A percentile compares a stretch with the other conserved stretches of the same genome.
phyloP scores from a whole-genome alignment of 2,329 filamentous ascomycete genomes.

The Clonostachys byssicola region DNA sequence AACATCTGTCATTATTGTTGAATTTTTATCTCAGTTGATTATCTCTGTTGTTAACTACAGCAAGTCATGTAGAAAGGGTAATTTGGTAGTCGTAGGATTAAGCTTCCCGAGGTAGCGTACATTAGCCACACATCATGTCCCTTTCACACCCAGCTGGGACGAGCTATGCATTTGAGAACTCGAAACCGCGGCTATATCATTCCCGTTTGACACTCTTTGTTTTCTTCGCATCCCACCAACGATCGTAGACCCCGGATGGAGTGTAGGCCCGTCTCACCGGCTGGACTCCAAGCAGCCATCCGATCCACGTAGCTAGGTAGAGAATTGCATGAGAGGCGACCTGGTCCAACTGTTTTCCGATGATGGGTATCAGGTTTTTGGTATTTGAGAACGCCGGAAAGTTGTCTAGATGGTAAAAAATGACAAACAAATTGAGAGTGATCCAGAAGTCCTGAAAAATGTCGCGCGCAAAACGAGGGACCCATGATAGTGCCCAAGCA shows the following conservation, averaged over 20 bases:
- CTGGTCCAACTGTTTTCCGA: neutral
- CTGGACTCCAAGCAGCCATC: neutral
- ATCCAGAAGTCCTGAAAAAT: slow-evolving; percentile 17
- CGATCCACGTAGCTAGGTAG: neutral
- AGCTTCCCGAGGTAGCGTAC: too few relatives aligned
- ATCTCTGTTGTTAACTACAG: too few relatives aligned
- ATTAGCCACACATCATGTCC: too few relatives aligned
- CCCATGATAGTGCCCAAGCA: neutral
- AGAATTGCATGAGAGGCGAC: neutral
- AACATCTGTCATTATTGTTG: too few relatives aligned
- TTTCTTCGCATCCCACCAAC: neutral
- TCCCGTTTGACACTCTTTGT: too few relatives aligned
- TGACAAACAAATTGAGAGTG: slow-evolving; percentile 17
- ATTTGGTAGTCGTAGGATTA: too few relatives aligned
- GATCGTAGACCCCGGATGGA: neutral
- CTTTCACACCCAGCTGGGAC: too few relatives aligned
- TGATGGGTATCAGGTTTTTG: neutral
- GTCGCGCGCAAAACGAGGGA: neutral
- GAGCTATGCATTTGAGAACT: too few relatives aligned
- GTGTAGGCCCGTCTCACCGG: neutral
- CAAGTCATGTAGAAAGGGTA: too few relatives aligned
- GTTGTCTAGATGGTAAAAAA: slow-evolving; percentile 20
- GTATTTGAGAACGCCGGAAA: slow-evolving; percentile 17
- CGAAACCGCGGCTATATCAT: too few relatives aligned
- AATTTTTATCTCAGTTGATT: too few relatives aligned